These are phyloP conservation scores for Rasamsonia emersonii DNA, from an alignment of 2,329 filamentous ascomycete species.

Conservation along the genomic window DNA sequence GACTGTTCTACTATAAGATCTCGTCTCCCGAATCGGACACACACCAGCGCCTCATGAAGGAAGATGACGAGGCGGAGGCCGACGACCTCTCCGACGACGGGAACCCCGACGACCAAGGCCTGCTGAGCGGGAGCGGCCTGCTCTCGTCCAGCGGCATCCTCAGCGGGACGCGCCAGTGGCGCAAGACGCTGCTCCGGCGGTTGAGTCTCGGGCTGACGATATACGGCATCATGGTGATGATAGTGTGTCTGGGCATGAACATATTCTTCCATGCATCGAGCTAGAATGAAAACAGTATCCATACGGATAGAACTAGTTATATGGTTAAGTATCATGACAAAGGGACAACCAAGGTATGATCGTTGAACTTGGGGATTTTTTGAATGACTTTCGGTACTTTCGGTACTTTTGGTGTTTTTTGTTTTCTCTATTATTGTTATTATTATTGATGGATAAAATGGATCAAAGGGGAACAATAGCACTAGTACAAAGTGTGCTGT, in stretches of 20 bases:
- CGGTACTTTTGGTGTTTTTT: no score
- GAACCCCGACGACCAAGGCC: slow-evolving; percentile 20
- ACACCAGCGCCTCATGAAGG: slow-evolving; percentile 80
- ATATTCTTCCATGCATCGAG: slow-evolving; percentile 65
- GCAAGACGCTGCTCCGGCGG: slow-evolving; percentile 56
- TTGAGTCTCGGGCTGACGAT: slow-evolving; percentile 66
- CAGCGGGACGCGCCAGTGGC: slow-evolving; percentile 57
- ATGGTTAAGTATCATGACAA: neutral
- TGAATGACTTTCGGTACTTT: no score
- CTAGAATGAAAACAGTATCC: slow-evolving; percentile 26
- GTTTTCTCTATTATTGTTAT: no score
- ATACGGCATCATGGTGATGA: slow-evolving; percentile 84
- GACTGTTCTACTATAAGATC: slow-evolving; percentile 98
- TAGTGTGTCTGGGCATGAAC: slow-evolving; percentile 78
- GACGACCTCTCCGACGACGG: slow-evolving; percentile 41
- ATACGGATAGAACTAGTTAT: neutral
- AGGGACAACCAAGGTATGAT: no score
- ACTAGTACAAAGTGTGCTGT: no score
- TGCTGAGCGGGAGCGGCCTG: slow-evolving; percentile 31
- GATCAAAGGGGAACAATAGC: no score
- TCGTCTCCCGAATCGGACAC: slow-evolving; percentile 78
- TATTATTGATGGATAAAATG: no score
- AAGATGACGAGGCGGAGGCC: slow-evolving; percentile 65
- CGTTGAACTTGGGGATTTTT: no score
- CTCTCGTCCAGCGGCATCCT: slow-evolving; percentile 50